Evolutionary conservation across 352 stramenopile genomes (phyloP).

Genomic region (Pythium dissotocum): DNA sequence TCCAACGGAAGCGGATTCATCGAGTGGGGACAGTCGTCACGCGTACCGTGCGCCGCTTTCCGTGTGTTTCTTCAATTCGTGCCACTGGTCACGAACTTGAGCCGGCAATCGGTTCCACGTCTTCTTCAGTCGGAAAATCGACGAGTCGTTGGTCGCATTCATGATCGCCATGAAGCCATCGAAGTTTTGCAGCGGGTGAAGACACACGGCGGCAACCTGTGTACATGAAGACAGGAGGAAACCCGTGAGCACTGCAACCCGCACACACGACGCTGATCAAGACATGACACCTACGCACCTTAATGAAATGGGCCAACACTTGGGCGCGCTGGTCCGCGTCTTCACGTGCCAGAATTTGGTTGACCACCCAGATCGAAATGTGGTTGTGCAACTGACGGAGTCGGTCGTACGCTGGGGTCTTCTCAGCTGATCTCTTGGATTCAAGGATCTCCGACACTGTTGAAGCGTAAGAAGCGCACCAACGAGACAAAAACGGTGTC

Average conservation of each 20-base stretch:
- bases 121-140: constrained; percentile 85
- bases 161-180: constrained; percentile 91
- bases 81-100: constrained; percentile 76
- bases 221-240: not conserved
- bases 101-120: constrained; percentile 75
- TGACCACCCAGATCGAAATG: constrained; percentile 85
- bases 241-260: not conserved
- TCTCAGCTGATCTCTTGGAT: constrained; percentile 71
- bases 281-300: constrained; percentile 31
- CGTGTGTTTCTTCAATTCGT: constrained; percentile 80
- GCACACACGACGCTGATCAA: not conserved
- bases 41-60: constrained; percentile 72
- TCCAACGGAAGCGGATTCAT: not conserved
- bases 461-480: not conserved
- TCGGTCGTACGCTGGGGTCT: constrained; percentile 81
- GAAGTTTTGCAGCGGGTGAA: constrained; percentile 82
- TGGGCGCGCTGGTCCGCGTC: constrained; percentile 82
- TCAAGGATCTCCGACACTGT: constrained; percentile 79
- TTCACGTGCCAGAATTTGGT: constrained; percentile 71
- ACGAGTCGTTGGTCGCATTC: constrained; percentile 88
- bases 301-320: constrained; percentile 84
- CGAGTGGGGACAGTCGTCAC: not conserved
- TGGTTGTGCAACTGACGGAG: constrained; percentile 85
- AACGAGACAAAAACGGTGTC: not conserved
- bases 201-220: constrained; percentile 68